phyloP scores from a whole-genome alignment of 768 basidiomycete genomes.

The Podaxis sp. region DNA sequence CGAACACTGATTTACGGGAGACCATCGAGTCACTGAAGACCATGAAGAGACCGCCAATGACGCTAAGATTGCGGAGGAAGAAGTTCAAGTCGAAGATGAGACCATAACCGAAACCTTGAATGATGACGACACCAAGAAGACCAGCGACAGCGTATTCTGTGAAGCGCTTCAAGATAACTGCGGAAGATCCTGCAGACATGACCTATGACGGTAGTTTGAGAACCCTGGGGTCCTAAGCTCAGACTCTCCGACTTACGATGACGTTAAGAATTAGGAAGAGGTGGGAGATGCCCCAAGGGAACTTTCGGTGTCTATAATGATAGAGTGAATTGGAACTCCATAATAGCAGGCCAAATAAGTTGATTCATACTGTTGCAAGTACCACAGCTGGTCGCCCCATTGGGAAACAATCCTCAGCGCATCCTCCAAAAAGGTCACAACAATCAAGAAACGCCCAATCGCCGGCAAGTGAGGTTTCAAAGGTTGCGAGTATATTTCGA shows the following conservation, averaged over 20 bases:
- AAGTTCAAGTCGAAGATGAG: slow-evolving; percentile 99
- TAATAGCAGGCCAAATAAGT: slow-evolving; percentile 1
- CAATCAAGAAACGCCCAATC: slow-evolving; percentile 94
- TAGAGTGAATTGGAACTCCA: slow-evolving; percentile 14
- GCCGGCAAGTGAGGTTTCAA: slow-evolving; percentile 92
- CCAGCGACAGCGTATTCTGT: slow-evolving; percentile 90
- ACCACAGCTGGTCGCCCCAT: slow-evolving; percentile 98
- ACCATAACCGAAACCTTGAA: slow-evolving; percentile 98
- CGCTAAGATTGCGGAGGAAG: slow-evolving; percentile 98
- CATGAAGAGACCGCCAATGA: slow-evolving; percentile 98
- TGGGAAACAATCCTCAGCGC: slow-evolving; percentile 91
- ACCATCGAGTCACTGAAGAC: slow-evolving; percentile 96
- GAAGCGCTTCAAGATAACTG: slow-evolving; percentile 83
- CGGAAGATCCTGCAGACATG: slow-evolving; percentile 83
- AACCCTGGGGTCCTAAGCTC: background rate
- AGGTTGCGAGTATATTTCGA: slow-evolving; percentile 92
- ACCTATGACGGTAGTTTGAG: slow-evolving; percentile 44
- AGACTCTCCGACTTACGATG: slow-evolving; percentile 54
- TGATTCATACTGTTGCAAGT: slow-evolving; percentile 81
- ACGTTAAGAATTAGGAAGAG: slow-evolving; percentile 91
- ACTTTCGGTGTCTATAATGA: slow-evolving; percentile 77
- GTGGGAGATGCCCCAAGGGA: slow-evolving; percentile 95
- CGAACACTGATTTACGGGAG: slow-evolving; percentile 83
- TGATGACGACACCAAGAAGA: slow-evolving; percentile 85
- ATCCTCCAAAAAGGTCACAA: slow-evolving; percentile 98